Evolutionary conservation across 108 stramenopile genomes (phyloP).

Genomic region (Nannochloropsis oceanica): DNA sequence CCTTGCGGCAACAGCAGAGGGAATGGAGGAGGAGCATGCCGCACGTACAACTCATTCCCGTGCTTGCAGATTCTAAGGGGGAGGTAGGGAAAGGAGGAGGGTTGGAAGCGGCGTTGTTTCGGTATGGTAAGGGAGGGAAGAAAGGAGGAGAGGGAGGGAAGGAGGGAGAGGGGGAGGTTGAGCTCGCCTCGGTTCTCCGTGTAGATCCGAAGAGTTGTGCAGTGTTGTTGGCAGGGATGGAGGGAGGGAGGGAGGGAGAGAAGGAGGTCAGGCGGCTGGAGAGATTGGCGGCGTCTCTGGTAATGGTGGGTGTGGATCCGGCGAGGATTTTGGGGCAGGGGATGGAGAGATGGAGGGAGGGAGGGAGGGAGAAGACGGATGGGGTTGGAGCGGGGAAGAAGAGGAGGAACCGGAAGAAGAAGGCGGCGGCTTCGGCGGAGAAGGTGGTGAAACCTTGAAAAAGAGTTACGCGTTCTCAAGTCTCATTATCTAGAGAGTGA

Average conservation of each 20-base stretch:
- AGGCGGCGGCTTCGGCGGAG: neutral
- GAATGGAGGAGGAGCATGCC: neutral
- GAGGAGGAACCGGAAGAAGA: neutral
- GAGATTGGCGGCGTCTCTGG: neutral
- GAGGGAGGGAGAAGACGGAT: neutral
- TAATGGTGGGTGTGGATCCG: neutral
- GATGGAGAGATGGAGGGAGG: neutral
- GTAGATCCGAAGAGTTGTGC: neutral
- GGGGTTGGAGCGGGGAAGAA: neutral
- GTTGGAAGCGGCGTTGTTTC: neutral
- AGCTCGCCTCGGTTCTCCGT: neutral
- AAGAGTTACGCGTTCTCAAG: neutral
- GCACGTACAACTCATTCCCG: neutral
- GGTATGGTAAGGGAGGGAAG: neutral
- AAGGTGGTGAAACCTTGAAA: neutral
- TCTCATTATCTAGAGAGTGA: too few relatives aligned
- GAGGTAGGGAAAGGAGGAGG: neutral
- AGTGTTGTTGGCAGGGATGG: neutral
- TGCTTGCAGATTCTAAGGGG: neutral
- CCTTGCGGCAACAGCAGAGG: neutral
- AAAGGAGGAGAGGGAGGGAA: neutral
- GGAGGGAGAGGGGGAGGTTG: too few relatives aligned
- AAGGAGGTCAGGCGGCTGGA: neutral
- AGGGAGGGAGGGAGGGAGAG: neutral
- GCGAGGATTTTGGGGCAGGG: neutral